Percentiles rank a stretch among this genome's conserved stretches.
Conservation (phyloP, 202 grass and related monocot species). For the Brachypodium distachyon region DNA sequence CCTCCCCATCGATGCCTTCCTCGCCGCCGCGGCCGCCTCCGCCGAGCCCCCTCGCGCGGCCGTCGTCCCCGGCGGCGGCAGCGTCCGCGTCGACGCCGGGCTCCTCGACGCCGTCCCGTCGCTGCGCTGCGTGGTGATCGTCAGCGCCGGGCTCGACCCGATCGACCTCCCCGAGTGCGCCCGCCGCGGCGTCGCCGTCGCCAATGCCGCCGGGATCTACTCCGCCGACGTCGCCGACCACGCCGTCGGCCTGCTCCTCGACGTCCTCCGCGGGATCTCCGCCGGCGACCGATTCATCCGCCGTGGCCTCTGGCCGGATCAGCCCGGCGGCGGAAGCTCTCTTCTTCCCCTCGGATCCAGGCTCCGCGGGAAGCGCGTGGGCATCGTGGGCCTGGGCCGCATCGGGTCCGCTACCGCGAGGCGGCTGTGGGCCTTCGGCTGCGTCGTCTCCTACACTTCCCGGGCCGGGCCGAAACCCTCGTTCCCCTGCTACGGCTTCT, state of each 20-base stretch:
- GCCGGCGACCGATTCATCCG: too few relatives aligned
- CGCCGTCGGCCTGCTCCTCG: too few relatives aligned
- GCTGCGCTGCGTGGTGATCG: constrained; percentile 2
- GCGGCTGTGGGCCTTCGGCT: constrained; percentile 30
- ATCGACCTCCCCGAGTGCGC: constrained; percentile 6
- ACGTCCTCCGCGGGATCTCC: too few relatives aligned
- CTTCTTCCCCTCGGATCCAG: too few relatives aligned
- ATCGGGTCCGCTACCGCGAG: constrained; percentile 38
- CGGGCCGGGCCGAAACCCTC: constrained; percentile 11
- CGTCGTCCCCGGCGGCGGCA: neutral
- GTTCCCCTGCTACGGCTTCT: constrained; percentile 19
- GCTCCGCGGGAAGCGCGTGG: constrained; percentile 37
- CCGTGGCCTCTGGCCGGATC: too few relatives aligned
- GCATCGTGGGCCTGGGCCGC: constrained; percentile 39
- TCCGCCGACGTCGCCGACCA: too few relatives aligned
- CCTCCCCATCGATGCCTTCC: too few relatives aligned
- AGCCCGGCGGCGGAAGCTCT: too few relatives aligned
- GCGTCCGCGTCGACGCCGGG: neutral
- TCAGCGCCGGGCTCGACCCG: constrained; percentile 18
- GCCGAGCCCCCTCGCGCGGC: too few relatives aligned
- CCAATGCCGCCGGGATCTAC: too few relatives aligned
- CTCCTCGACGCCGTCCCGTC: constrained; percentile 9
- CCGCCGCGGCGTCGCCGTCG: too few relatives aligned
- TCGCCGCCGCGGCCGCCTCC: too few relatives aligned
- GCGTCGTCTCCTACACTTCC: constrained; percentile 27